Evolutionary conservation across 306 rosid species (phyloP).

Genomic region (Nissolia schottii): DNA sequence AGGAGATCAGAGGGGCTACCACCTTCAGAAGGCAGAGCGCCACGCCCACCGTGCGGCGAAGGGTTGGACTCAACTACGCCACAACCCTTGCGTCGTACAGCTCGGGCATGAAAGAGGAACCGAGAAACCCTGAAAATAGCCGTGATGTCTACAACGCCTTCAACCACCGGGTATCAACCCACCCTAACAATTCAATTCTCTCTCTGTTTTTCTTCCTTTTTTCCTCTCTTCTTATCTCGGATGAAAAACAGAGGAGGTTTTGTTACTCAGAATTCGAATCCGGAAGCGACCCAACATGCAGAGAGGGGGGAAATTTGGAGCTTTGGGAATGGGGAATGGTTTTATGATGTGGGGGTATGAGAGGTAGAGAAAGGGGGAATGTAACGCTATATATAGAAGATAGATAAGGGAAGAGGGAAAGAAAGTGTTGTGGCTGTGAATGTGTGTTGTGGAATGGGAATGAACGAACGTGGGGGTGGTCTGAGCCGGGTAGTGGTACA

Average conservation of each 20-base stretch:
- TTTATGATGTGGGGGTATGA: not conserved
- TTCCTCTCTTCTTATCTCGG: not conserved
- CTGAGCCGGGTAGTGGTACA: too few species aligned
- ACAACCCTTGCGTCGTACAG: conserved; percentile 81
- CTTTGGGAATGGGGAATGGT: not conserved
- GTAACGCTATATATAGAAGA: conserved; percentile 32
- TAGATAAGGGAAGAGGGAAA: not conserved
- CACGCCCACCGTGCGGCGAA: conserved; percentile 99
- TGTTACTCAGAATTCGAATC: not conserved
- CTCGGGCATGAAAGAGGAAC: conserved; percentile 63
- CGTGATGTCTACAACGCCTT: conserved; percentile 92
- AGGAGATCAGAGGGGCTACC: conserved; percentile 98
- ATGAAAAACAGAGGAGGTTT: not conserved
- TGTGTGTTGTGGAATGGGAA: not conserved
- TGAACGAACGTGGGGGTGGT: too few species aligned
- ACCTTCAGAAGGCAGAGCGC: conserved; percentile 99
- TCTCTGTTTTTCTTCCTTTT: not conserved
- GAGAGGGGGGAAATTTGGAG: not conserved
- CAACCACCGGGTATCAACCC: conserved; percentile 70
- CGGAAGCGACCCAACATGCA: not conserved
- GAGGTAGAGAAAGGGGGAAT: not conserved
- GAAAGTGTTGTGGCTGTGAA: conserved; percentile 30
- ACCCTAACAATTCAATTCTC: not conserved
- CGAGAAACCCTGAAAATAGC: conserved; percentile 76
- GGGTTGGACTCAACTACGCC: conserved; percentile 62